These are phyloP conservation scores for Chytridiales sp. DNA, from an alignment of 371 early-diverging fungal genomes.

Conservation along the genomic window DNA sequence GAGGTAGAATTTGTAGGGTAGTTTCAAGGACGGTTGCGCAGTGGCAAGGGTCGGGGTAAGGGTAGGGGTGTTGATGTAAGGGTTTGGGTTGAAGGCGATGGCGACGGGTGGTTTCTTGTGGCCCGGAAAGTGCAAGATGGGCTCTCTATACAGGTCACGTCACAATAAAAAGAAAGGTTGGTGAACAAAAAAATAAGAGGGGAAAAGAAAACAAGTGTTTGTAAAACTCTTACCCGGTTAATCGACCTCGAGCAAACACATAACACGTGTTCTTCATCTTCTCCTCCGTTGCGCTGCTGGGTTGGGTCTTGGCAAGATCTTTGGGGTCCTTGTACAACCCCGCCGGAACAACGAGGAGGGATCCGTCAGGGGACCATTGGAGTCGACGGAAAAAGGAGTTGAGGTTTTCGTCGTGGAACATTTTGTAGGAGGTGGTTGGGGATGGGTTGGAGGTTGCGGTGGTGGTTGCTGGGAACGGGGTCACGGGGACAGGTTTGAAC, in stretches of 20 bases:
- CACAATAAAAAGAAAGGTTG: no score
- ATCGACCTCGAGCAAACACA: conserved; percentile 47
- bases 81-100: conserved; percentile 67
- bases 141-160: conserved; percentile 43
- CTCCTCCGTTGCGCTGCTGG: background rate
- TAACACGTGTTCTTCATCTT: conserved; percentile 36
- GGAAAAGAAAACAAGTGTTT: background rate
- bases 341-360: conserved; percentile 79
- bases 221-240: conserved; percentile 38
- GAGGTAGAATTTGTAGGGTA: conserved; percentile 77
- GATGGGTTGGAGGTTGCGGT: conserved; percentile 6
- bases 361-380: conserved; percentile 87
- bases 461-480: background rate
- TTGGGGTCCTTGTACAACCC: conserved; percentile 54
- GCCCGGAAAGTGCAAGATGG: conserved; percentile 68
- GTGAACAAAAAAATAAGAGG: conserved; percentile 1
- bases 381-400: conserved; percentile 90
- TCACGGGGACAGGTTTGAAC: background rate
- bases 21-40: conserved; percentile 10
- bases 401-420: conserved; percentile 85
- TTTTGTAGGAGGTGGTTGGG: conserved; percentile 9
- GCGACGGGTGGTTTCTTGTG: conserved; percentile 79
- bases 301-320: background rate
- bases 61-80: conserved; percentile 26
- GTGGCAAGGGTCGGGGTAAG: background rate